A percentile compares a stretch with the other conserved stretches of the same genome.
These are phyloP conservation scores for Lignosus rhinocerotis DNA, from an alignment of 1,284 basidiomycete genomes.

Conservation along the genomic window DNA sequence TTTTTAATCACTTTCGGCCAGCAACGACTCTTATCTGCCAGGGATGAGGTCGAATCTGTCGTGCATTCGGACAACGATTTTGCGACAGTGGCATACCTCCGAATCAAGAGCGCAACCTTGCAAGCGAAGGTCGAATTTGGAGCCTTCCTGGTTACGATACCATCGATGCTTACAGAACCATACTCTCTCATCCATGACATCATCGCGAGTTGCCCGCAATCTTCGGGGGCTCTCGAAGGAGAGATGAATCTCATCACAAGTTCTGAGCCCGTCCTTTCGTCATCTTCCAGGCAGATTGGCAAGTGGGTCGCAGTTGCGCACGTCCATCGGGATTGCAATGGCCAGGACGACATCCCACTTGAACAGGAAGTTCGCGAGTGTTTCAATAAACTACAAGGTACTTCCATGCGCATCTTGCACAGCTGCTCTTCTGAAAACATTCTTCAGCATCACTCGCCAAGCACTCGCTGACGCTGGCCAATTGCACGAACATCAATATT, in stretches of 20 bases:
- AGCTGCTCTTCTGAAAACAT: constrained; percentile 5
- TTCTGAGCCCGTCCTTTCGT: background rate
- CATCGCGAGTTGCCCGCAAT: background rate
- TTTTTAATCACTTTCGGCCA: background rate
- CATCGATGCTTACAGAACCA: constrained; percentile 52
- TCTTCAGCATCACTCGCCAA: constrained; percentile 49
- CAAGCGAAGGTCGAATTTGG: constrained; percentile 45
- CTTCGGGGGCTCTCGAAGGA: background rate
- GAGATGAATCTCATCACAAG: background rate
- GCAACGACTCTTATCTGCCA: constrained; percentile 29
- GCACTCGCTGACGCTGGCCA: constrained; percentile 52
- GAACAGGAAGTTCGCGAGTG: constrained; percentile 67
- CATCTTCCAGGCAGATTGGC: constrained; percentile 26
- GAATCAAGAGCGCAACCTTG: constrained; percentile 70
- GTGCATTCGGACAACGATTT: constrained; percentile 76
- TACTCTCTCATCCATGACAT: constrained; percentile 35
- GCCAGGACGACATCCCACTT: constrained; percentile 36
- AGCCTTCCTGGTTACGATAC: constrained; percentile 37
- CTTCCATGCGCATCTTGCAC: background rate
- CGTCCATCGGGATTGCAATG: constrained; percentile 39
- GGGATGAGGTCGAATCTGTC: constrained; percentile 68
- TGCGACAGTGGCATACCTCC: constrained; percentile 86
- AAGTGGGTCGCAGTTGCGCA: constrained; percentile 63
- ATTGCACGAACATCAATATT: constrained; percentile 81
- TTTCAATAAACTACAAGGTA: constrained; percentile 61